These are phyloP conservation scores for Calonectria naviculata DNA, from an alignment of 2,329 filamentous ascomycete genomes.

Conservation along the genomic window DNA sequence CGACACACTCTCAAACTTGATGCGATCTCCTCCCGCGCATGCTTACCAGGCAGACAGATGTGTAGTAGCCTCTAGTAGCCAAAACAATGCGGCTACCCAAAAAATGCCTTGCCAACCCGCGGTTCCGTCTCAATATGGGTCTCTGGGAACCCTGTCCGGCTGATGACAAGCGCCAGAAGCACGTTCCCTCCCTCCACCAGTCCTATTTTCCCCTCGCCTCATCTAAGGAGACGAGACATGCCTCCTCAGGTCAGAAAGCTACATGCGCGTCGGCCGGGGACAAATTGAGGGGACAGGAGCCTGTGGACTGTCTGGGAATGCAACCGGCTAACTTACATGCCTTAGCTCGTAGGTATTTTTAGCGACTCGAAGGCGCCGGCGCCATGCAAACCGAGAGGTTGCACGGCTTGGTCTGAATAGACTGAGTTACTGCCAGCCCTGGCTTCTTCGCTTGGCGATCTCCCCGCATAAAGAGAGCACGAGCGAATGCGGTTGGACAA, in stretches of 20 bases:
- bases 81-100: slow-evolving; percentile 8
- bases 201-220: slow-evolving; percentile 8
- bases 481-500: neutral
- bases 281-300: neutral
- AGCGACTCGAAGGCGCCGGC: slow-evolving; percentile 20
- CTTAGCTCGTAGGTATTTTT: slow-evolving; percentile 30
- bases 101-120: slow-evolving; percentile 15
- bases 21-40: neutral
- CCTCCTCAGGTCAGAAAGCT: neutral
- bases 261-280: neutral
- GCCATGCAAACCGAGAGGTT: slow-evolving; percentile 15
- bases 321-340: slow-evolving; percentile 14
- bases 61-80: neutral
- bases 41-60: neutral
- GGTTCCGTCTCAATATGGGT: neutral
- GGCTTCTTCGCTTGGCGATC: slow-evolving; percentile 1
- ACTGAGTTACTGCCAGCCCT: neutral
- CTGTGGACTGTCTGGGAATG: neutral
- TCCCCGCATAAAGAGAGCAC: neutral
- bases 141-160: slow-evolving; percentile 12
- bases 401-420: slow-evolving; percentile 15
- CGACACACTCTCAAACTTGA: neutral
- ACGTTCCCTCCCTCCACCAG: slow-evolving; percentile 3
- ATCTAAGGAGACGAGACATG: slow-evolving; percentile 8
- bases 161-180: slow-evolving; percentile 13